Base-by-base conservation (phyloP, 352 stramenopile genomes). In the Pythium insidiosum region DNA sequence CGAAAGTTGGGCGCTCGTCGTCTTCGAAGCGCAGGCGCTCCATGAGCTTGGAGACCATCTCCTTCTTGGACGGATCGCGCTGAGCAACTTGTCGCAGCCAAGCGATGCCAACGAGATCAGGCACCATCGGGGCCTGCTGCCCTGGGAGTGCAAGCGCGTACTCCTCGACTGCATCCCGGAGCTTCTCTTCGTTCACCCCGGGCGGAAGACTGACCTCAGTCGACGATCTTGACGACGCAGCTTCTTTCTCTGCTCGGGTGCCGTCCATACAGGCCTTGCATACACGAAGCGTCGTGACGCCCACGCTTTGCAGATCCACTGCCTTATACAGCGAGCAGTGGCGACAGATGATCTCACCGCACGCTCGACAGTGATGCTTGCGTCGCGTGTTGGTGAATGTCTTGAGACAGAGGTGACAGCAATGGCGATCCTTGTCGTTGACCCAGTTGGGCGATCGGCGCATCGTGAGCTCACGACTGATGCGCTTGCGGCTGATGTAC, bases 261-360 rank as follows among this genome's bases (percentile, higher is more conserved):
- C 78, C 75, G 38, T 88, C 75, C 62, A 84, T 86, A 26, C 75
- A 91, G 15, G 72, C 63, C 61, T 86, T 88, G 47, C 75, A 91
- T 12, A 91, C 68, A 13, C 75, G 73, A 39, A 91, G 60, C 26
- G 73, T 88, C 2, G 78, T 91, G 18, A 84, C 53, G 5, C 78
- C 78, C 10, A 91, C 73, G 6, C 63, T 73, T 42, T 77, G 75
- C 24, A 91, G 58, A 30, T 91, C 73, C 21, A 88, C 78, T 19
- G 61, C 76, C 50, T 87, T 84, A 61, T 84, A 84, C 15, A 87
- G 44, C n/a, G 73, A 89, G 46, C 79, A 92, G 29, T 59, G 64
- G 40, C 75, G 68, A 49, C 79, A 92, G 41, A 92, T 92, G 47
- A 92, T 82, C 60, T 92, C 79, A n/a, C 79, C 76, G 33, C 79